Conservation (phyloP, 2,329 filamentous ascomycete genomes). For the Stagonosporopsis vannaccii region DNA sequence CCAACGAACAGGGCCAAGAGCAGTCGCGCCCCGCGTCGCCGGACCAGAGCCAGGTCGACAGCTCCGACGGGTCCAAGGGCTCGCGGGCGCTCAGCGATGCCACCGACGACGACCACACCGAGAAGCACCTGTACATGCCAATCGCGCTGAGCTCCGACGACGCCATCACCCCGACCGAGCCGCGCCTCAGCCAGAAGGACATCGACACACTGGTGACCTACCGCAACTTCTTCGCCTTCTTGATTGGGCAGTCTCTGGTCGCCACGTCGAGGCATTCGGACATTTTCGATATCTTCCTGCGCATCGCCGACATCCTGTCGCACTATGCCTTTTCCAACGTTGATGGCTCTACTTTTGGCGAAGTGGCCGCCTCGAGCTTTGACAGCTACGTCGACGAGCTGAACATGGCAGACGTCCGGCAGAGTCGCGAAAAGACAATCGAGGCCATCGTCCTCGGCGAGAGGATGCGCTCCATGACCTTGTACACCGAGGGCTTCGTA, state of each 20-base stretch:
- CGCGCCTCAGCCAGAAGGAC: slow-evolving; percentile 55
- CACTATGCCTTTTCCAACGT: slow-evolving; percentile 68
- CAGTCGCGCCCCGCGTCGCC: slow-evolving; percentile 46
- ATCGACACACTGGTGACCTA: slow-evolving; percentile 65
- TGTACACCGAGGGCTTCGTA: slow-evolving; percentile 92
- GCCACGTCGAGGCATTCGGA: slow-evolving; percentile 63
- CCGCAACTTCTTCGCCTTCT: slow-evolving; percentile 70
- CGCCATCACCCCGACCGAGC: slow-evolving; percentile 42
- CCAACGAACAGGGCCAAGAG: slow-evolving; percentile 27
- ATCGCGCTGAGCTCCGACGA: slow-evolving; percentile 63
- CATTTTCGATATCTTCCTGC: slow-evolving; percentile 68
- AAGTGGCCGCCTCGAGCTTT: slow-evolving; percentile 70
- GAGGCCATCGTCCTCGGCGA: slow-evolving; percentile 91
- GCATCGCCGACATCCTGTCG: slow-evolving; percentile 64
- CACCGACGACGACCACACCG: slow-evolving; percentile 56
- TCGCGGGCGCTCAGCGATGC: slow-evolving; percentile 57
- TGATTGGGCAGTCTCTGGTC: slow-evolving; percentile 67
- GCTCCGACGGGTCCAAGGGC: slow-evolving; percentile 57
- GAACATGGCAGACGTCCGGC: slow-evolving; percentile 77
- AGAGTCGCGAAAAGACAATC: slow-evolving; percentile 85
- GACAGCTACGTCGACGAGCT: slow-evolving; percentile 79
- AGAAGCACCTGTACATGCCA: slow-evolving; percentile 66
- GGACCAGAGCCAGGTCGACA: slow-evolving; percentile 42
- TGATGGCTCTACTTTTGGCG: slow-evolving; percentile 69
- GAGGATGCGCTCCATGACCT: slow-evolving; percentile 77